phyloP scores from a whole-genome alignment of 257 asterid species.

The Penstemon eatonii region DNA sequence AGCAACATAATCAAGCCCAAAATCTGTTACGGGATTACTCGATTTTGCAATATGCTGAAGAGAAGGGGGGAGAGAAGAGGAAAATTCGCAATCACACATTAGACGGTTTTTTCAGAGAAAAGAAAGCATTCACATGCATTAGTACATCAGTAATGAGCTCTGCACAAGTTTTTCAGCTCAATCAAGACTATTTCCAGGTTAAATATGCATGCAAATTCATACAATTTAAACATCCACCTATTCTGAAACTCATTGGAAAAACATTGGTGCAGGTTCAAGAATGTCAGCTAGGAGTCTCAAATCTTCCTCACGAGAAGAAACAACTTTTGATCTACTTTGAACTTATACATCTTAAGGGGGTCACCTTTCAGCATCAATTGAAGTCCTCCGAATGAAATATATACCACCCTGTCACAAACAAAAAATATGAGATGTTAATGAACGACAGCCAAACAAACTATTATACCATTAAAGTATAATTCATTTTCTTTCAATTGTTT shows the following conservation, averaged over 20 bases:
- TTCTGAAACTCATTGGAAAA: neutral
- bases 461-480: too few species aligned
- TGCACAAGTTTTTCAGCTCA: conserved; percentile 12
- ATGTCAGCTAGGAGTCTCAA: conserved; percentile 29
- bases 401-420: conserved; percentile 48
- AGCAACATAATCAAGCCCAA: too few species aligned
- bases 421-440: conserved; percentile 1
- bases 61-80: too few species aligned
- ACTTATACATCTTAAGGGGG: conserved; percentile 51
- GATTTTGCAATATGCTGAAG: too few species aligned
- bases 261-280: conserved; percentile 1
- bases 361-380: conserved; percentile 73
- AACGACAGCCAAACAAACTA: neutral
- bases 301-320: conserved; percentile 84
- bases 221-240: neutral
- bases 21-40: too few species aligned
- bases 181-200: neutral
- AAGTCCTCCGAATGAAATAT: conserved; percentile 89
- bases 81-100: too few species aligned
- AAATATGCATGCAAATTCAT: neutral
- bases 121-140: too few species aligned
- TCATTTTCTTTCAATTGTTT: too few species aligned
- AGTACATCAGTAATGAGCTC: neutral
- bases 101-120: too few species aligned
- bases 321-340: conserved; percentile 61